A percentile compares a stretch with the other conserved stretches of the same genome.
Conservation (phyloP, 352 stramenopile genomes). For the Phytophthora multivora region DNA sequence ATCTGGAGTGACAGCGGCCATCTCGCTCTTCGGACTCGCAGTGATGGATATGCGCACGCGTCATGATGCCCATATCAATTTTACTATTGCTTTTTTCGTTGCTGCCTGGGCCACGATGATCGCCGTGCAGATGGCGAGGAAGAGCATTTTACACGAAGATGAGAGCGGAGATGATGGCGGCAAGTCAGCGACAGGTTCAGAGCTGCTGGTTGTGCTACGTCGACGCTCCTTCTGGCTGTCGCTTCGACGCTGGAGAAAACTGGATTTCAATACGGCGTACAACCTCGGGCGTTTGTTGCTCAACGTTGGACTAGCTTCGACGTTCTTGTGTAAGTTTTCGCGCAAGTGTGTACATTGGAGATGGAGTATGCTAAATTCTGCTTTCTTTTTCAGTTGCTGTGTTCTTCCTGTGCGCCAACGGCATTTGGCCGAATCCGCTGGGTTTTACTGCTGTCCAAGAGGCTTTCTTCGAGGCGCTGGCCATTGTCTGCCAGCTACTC, state of each 20-base stretch:
- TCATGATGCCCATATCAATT: constrained; percentile 74
- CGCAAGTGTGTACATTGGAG: background rate
- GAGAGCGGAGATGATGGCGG: constrained; percentile 15
- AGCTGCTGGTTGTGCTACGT: constrained; percentile 17
- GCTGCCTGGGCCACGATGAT: constrained; percentile 72
- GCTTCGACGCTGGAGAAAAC: constrained; percentile 56
- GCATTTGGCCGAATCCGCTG: constrained; percentile 75
- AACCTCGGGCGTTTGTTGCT: constrained; percentile 56
- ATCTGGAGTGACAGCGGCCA: constrained; percentile 34
- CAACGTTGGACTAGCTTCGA: constrained; percentile 54
- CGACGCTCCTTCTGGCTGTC: constrained; percentile 35
- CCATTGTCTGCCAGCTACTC: constrained; percentile 87
- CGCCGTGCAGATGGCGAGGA: constrained; percentile 53
- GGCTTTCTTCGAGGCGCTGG: constrained; percentile 82
- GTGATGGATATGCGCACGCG: constrained; percentile 79
- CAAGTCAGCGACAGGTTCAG: constrained; percentile 10
- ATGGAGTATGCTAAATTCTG: constrained; percentile 1
- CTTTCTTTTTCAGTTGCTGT: constrained; percentile 53
- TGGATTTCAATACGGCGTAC: constrained; percentile 57
- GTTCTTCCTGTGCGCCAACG: constrained; percentile 85
- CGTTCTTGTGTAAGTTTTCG: constrained; percentile 60
- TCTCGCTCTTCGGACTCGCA: constrained; percentile 69
- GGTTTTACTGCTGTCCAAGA: constrained; percentile 83
- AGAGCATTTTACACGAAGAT: constrained; percentile 44
- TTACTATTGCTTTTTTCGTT: constrained; percentile 82